Base-by-base conservation (phyloP, 2,329 filamentous ascomycete genomes). In the Pestalotiopsis sp. region DNA sequence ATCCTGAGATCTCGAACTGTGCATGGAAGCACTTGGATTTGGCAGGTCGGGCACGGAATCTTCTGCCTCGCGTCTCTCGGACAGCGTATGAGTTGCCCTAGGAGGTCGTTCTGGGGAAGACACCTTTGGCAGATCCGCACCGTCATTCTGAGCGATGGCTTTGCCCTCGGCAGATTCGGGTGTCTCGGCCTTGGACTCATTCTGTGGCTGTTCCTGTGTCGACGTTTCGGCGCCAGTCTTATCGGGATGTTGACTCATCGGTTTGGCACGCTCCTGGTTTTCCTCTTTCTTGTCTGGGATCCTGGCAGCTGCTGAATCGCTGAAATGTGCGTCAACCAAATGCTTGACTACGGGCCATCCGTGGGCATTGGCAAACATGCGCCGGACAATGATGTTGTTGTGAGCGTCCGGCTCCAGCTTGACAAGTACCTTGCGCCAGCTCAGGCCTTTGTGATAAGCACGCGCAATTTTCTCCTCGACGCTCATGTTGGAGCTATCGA, bases 391-490 rank as follows among this genome's bases (percentile, higher is more conserved):
- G 73, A 99, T 97, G 80, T 99, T 99, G 81, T 99, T 99, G 83
- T 99, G 96, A 0, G 96, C 96, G 80, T 99, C 96, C 0, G 96
- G 96, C 78, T 99, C 95, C 2, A 99, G 86, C 66, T 96, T 92
- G 14, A 99, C 96, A 4, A 99, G 88, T 1, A 99, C 96, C 78
- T 99, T 99, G 60, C 96, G 92, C 96, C 96, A 99, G 1, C 93
- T 93, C 23, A 99, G 82, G 71, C 94, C 94, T 13, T 91, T 90
- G 79, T 99, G 96, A 81, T 99, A 99, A 14, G 94, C 96, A 61
- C 96, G 89, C 1, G 96, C 96, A 73, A 99, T 99, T 81, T 98
- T 98, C 80, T 99, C 96, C 80, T 99, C 96, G 0, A 98, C 94
- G 71, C 93, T 93, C 90, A 98, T 95, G 71, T 83, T 89, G 11